Evolutionary conservation across 495 filamentous ascomycete species (phyloP).

Genomic region (Recurvomyces mirabilis): DNA sequence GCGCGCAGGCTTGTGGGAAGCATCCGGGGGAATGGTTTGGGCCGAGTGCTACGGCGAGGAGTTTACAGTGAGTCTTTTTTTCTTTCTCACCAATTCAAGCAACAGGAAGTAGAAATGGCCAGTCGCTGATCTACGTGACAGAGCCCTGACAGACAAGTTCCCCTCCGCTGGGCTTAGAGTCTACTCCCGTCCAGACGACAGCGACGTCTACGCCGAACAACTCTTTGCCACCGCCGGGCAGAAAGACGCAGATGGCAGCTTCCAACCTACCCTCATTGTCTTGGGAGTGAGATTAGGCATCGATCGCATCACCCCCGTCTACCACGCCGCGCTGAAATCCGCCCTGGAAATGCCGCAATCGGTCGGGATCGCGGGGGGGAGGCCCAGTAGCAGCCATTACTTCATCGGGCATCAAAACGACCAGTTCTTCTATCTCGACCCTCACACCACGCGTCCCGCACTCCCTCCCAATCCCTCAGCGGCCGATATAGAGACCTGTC

Average conservation of each 20-base stretch:
- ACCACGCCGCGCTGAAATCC: constrained; percentile 78
- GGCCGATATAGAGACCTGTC: constrained; percentile 72
- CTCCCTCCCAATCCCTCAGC: constrained; percentile 43
- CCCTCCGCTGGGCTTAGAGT: constrained; percentile 52
- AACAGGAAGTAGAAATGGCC: too few species aligned
- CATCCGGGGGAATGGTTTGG: constrained; percentile 98
- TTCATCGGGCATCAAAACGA: constrained; percentile 91
- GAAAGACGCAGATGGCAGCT: constrained; percentile 39
- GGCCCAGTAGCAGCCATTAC: constrained; percentile 90
- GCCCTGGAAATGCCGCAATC: constrained; percentile 77
- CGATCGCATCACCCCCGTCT: constrained; percentile 82
- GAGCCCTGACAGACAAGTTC: constrained; percentile 57
- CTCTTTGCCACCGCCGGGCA: constrained; percentile 64
- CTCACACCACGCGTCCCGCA: constrained; percentile 65
- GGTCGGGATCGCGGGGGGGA: constrained; percentile 89
- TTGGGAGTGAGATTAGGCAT: constrained; percentile 83
- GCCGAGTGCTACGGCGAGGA: constrained; percentile 90
- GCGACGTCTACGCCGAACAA: constrained; percentile 83
- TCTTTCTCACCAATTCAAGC: neutral
- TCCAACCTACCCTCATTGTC: constrained; percentile 78
- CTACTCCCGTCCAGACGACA: constrained; percentile 79
- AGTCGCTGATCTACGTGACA: constrained; percentile 36
- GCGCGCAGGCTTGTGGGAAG: constrained; percentile 80
- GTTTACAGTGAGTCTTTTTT: constrained; percentile 66
- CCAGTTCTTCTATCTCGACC: constrained; percentile 89